Evolutionary conservation across 208 protist genomes (phyloP).

Genomic region (Crithidia mellificae): DNA sequence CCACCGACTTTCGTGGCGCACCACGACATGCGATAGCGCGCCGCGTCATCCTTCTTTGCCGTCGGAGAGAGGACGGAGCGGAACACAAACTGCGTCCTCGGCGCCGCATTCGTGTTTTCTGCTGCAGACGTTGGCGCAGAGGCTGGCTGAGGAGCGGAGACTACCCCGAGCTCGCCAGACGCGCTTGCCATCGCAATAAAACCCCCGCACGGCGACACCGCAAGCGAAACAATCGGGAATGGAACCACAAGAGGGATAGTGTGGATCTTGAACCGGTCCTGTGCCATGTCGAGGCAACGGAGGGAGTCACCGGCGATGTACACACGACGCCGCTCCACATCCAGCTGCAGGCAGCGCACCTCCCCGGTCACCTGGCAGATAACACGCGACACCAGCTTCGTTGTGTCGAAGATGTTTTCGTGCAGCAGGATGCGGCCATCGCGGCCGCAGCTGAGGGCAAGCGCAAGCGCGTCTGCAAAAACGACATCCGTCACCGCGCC

Average conservation of each 20-base stretch:
- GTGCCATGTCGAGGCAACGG: conserved; percentile 63
- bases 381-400: conserved; percentile 50
- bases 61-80: conserved; percentile 45
- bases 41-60: conserved; percentile 47
- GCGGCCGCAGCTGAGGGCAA: conserved; percentile 70
- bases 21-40: conserved; percentile 63
- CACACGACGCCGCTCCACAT: conserved; percentile 55
- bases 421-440: conserved; percentile 81
- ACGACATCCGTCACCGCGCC: conserved; percentile 62
- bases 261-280: conserved; percentile 44
- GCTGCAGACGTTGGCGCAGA: neutral
- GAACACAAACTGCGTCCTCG: conserved; percentile 33
- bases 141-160: conserved; percentile 7
- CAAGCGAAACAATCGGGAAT: conserved; percentile 60
- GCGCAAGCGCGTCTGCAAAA: conserved; percentile 45
- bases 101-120: too few species aligned
- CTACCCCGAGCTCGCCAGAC: conserved; percentile 51
- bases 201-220: conserved; percentile 65
- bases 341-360: conserved; percentile 71
- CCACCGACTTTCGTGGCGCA: conserved; percentile 30
- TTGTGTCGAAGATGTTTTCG: conserved; percentile 47
- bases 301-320: conserved; percentile 88
- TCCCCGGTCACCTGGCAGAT: conserved; percentile 83
- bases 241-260: conserved; percentile 66
- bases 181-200: conserved; percentile 73